Base-by-base conservation (phyloP, 2,329 filamentous ascomycete species). In the Talaromyces sp. region DNA sequence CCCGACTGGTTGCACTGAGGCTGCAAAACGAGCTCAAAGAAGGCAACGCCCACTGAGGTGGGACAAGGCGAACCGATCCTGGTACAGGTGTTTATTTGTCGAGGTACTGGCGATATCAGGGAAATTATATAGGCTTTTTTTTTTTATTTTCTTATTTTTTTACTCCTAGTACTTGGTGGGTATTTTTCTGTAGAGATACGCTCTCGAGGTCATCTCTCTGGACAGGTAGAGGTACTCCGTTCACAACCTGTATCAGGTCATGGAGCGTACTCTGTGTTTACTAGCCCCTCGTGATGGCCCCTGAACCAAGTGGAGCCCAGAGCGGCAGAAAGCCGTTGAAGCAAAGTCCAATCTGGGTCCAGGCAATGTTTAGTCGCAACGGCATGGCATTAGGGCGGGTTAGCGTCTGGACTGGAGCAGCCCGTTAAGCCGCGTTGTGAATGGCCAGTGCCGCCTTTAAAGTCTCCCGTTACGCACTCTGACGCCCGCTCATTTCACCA, bases 1-100 rank as follows among this genome's bases (percentile, higher is more conserved):
- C 61, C 67, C 49, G 66, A 60, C 40, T 62, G 61, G 61, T 54
- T 59, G 49, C 48, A 46, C 44, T 56, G 54, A 53, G 51, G 54
- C 54, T 57, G 57, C 56, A 54, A 57, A 50, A 55, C 42, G 36
- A 51, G 52, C 49, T 49, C 46, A 43, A 50, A 52, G 49, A 41
- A 52, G 53, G 52, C 52, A 55, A 55, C 44, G 49, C 48, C 43
- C 52, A 43, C 14, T 14, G 24, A 33, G 40, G 54, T 57, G 49
- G 55, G 49, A 58, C 55, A 22, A 57, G 42, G 44, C 47, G 22
- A 56, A 50, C 54, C 13, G 54, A 56, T 56, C 54, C 49, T 17
- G 17, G 19, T 27, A 32, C 13, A n/a, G n/a, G n/a, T n/a, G n/a
- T n/a, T n/a, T n/a, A n/a, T n/a, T n/a, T n/a, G n/a, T n/a, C n/a